Conservation (phyloP, 2,329 filamentous ascomycete genomes). For the Phialophora expanda region DNA sequence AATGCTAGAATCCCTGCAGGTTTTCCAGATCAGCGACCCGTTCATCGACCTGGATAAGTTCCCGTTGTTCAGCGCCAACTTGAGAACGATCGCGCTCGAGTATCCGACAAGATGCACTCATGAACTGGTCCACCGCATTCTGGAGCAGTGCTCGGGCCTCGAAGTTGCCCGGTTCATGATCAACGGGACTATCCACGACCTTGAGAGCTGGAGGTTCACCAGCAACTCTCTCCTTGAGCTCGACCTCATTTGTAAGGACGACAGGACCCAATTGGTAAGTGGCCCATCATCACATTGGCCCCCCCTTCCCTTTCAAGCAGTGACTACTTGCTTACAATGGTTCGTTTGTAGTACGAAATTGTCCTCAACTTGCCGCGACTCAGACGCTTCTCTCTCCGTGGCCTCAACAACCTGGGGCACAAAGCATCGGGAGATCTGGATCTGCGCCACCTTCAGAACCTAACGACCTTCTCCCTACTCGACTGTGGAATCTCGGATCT, state of each 20-base stretch:
- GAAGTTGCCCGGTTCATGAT: neutral
- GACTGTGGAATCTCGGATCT: neutral
- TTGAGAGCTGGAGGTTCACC: neutral
- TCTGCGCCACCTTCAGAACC: neutral
- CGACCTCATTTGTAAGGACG: neutral
- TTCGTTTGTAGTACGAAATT: neutral
- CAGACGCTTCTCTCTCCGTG: neutral
- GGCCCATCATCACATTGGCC: neutral
- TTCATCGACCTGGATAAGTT: neutral
- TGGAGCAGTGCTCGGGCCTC: neutral
- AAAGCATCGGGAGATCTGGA: neutral
- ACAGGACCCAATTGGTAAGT: neutral
- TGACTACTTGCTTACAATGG: neutral
- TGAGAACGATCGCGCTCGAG: neutral
- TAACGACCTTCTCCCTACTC: neutral
- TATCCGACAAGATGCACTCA: neutral
- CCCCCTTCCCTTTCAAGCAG: neutral
- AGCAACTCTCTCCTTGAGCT: neutral
- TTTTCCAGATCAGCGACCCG: conserved; percentile 18
- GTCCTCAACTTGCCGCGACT: neutral
- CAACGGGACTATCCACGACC: too few species aligned
- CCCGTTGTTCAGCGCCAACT: neutral
- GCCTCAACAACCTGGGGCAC: neutral
- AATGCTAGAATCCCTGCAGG: conserved; percentile 11
- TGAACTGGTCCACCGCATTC: neutral